Base-by-base conservation (phyloP, 2,329 filamentous ascomycete genomes). In the Cercospora sp. region DNA sequence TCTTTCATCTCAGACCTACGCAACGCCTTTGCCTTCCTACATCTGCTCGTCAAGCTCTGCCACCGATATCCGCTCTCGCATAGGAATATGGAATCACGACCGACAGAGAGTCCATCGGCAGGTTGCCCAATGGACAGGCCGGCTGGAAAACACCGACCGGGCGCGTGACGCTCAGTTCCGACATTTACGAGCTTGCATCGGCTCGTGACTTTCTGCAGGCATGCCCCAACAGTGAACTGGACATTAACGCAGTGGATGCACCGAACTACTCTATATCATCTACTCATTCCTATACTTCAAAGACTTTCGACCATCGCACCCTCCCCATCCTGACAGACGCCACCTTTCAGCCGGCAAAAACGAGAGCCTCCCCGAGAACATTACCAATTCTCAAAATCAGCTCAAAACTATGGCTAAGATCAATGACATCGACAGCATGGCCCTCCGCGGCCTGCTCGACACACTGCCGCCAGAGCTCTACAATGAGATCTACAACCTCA, bases 231-330 rank as follows among this genome's bases (percentile, higher is more conserved):
- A 40, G 36, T 40, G 36, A 40, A 40, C 1, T 7, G 16, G 36
- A 40, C 5, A 40, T 40, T 40, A 40, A 40, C 36, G 16, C 16
- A 2, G 8, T 40, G 16, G 13, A n/a, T n/a, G 16, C 36, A n/a
- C 1, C 36, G 1, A 3, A 1, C 3, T 8, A n/a, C 36, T n/a
- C 16, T n/a, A n/a, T 40, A 40, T 8, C 16, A 40, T 40, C 16
- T 0, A 0, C 3, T 40, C 36, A 40, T n/a, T 7, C 36, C 6
- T 31, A 31, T 31, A 40, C 2, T n/a, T 40, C 16, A 40, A 6
- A n/a, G 1, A 2, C 0, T 8, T n/a, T 3, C 3, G 36, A 2
- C 2, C 36, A 40, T 40, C 3, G 3, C 36, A 8, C 1, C 6
- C 36, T 3, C 36, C 36, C 6, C 36, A 7, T 6, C 6, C 36